Conservation (phyloP, 2,329 filamentous ascomycete species). For the Metarhizium guizhouense region DNA sequence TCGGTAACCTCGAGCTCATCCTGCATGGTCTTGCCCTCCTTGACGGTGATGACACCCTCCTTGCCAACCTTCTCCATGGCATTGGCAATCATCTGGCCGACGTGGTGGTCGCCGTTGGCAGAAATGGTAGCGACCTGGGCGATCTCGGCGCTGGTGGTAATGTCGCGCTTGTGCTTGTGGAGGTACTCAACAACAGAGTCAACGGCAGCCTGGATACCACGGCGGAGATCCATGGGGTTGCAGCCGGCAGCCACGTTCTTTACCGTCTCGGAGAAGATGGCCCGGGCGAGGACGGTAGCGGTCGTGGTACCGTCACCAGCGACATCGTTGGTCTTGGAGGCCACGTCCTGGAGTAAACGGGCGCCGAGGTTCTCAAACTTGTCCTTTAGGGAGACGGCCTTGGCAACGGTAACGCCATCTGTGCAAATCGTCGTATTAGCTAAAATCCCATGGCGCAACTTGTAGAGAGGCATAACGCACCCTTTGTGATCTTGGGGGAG, state of each 20-base stretch:
- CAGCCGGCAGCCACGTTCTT: conserved; percentile 99
- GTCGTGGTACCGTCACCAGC: conserved; percentile 98
- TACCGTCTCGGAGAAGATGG: conserved; percentile 99
- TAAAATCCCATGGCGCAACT: not conserved
- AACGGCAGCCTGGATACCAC: conserved; percentile 93
- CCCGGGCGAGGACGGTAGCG: conserved; percentile 89
- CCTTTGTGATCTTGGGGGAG: conserved; percentile 99
- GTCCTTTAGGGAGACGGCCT: conserved; percentile 87
- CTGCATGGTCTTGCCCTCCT: conserved; percentile 97
- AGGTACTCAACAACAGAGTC: conserved; percentile 91
- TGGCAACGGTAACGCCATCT: conserved; percentile 87
- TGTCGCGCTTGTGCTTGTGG: conserved; percentile 92
- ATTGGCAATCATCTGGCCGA: conserved; percentile 91
- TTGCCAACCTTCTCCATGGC: conserved; percentile 99
- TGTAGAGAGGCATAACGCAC: conserved; percentile 32
- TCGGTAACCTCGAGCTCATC: conserved; percentile 98
- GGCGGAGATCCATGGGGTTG: conserved; percentile 98
- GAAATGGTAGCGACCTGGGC: conserved; percentile 97
- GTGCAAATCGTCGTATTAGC: conserved; percentile 10
- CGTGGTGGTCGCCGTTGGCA: conserved; percentile 92
- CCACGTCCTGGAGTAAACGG: conserved; percentile 92
- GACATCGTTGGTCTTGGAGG: conserved; percentile 98
- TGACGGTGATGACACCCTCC: conserved; percentile 99
- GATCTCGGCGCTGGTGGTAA: conserved; percentile 94
- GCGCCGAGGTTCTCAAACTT: conserved; percentile 99